phyloP scores from a whole-genome alignment of 345 rosid genomes.

The Brassica incana region DNA sequence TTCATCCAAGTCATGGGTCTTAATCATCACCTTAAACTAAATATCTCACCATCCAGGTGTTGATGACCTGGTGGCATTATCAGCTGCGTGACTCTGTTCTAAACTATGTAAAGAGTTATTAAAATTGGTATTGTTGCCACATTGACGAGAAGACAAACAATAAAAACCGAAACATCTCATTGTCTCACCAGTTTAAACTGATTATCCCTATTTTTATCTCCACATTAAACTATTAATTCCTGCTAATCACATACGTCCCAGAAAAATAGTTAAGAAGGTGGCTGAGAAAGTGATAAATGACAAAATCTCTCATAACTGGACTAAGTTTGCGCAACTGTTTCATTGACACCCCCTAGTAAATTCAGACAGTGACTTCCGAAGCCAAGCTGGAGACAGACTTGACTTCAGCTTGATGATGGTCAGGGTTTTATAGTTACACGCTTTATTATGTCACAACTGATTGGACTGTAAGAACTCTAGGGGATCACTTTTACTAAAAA shows the following conservation, averaged over 20 bases:
- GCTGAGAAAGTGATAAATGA: background rate
- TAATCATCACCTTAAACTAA: background rate
- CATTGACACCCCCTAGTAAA: background rate
- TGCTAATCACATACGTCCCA: background rate
- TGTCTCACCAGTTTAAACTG: background rate
- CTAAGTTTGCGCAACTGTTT: constrained; percentile 1
- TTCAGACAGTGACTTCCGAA: constrained; percentile 18
- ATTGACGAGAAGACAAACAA: background rate
- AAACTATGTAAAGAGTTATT: background rate
- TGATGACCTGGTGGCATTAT: background rate
- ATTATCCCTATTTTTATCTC: background rate
- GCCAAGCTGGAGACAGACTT: constrained; percentile 32
- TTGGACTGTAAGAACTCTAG: constrained; percentile 21
- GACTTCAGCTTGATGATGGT: background rate
- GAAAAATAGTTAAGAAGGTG: background rate
- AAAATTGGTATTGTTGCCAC: background rate
- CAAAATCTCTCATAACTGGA: background rate
- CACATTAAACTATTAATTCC: background rate
- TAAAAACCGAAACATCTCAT: background rate
- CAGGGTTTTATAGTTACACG: background rate
- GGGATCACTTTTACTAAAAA: constrained; percentile 6
- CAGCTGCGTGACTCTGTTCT: background rate
- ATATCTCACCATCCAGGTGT: background rate
- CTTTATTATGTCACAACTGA: constrained; percentile 10
- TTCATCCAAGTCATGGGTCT: background rate